Evolutionary conservation across 441 rosid genomes (phyloP), one percentile per base, ranked within the genome.

Genomic region (Gossypium gossypioides): DNA sequence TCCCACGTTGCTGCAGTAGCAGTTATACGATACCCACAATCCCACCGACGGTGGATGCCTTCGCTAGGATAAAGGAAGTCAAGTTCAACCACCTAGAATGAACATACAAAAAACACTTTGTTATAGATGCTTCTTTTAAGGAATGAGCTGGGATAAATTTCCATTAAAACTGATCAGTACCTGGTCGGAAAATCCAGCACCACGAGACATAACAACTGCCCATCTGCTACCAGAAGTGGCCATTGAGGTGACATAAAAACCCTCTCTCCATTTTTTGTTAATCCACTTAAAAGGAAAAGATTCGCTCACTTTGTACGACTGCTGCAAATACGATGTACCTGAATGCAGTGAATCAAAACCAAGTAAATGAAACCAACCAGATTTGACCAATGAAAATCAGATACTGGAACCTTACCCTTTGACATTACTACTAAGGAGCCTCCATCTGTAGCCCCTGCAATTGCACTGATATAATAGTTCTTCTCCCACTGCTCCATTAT

Each of bases 401-500:
- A 68, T 19, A 7, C 27, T 18, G 15, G 52, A 59, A 51, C 56
- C 54, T 69, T 57, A 92, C 98, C 97, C 81, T 91, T 93, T 13
- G 98, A 93, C 98, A 93, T 91, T 63, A 93, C 97, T 68, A 89
- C 94, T 44, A 93, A 78, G 0, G 98, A 91, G 85, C 89, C 84
- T 48, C 98, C 97, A 61, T 89, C 89, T 74, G 79, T 78, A 13
- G 91, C 85, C 72, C 98, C 97, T 0, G 97, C 96, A 67, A 93
- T 79, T 40, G 97, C 89, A 68, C 89, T 93, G 76, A 93, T 93
- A 81, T 93, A 93, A 77, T 81, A 93, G 81, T 88, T 89, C 81
- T 87, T 93, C 74, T 93, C 98, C 98, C 97, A 93, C 25, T 93
- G 96, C 75, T 89, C 97, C 98, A 93, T 87, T 77, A 93, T 93